phyloP scores from a whole-genome alignment of 2,329 filamentous ascomycete genomes.

The Calonectria crousiana region DNA sequence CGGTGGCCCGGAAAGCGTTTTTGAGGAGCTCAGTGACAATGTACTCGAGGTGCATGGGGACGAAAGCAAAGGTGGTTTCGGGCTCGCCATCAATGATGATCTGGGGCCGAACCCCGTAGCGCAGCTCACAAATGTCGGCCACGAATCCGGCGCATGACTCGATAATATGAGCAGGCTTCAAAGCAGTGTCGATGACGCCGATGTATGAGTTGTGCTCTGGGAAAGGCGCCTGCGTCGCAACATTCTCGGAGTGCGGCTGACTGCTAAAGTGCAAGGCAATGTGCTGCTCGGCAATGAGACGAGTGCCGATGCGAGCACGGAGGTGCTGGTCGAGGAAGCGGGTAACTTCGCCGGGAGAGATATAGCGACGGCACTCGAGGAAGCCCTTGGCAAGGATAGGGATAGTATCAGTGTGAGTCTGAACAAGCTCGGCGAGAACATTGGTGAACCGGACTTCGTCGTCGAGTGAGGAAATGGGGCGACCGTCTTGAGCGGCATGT shows the following conservation, averaged over 20 bases:
- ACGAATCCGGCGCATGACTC: slow-evolving; percentile 90
- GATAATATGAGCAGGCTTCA: slow-evolving; percentile 85
- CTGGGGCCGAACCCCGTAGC: slow-evolving; percentile 88
- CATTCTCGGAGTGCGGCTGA: slow-evolving; percentile 76
- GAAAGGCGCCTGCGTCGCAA: slow-evolving; percentile 62
- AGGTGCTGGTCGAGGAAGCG: slow-evolving; percentile 94
- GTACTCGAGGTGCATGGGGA: slow-evolving; percentile 97
- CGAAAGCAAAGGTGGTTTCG: slow-evolving; percentile 89
- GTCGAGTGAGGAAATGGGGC: slow-evolving; percentile 71
- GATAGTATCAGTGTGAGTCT: slow-evolving; percentile 95
- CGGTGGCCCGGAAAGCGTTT: slow-evolving; percentile 93
- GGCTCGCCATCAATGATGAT: slow-evolving; percentile 87
- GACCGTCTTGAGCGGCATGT: slow-evolving; percentile 59
- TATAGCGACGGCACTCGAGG: slow-evolving; percentile 92
- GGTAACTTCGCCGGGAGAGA: slow-evolving; percentile 85
- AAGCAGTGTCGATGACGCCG: slow-evolving; percentile 92
- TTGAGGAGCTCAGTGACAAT: slow-evolving; percentile 97
- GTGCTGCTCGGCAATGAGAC: slow-evolving; percentile 95
- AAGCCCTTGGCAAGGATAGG: slow-evolving; percentile 92
- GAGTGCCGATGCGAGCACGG: slow-evolving; percentile 91
- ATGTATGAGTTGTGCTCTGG: slow-evolving; percentile 78
- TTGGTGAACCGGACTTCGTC: slow-evolving; percentile 94
- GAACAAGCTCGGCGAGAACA: slow-evolving; percentile 93
- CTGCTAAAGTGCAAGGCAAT: slow-evolving; percentile 84
- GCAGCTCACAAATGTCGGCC: slow-evolving; percentile 95